Conservation (phyloP, 2,329 filamentous ascomycete genomes). For the Cercospora sojina region DNA sequence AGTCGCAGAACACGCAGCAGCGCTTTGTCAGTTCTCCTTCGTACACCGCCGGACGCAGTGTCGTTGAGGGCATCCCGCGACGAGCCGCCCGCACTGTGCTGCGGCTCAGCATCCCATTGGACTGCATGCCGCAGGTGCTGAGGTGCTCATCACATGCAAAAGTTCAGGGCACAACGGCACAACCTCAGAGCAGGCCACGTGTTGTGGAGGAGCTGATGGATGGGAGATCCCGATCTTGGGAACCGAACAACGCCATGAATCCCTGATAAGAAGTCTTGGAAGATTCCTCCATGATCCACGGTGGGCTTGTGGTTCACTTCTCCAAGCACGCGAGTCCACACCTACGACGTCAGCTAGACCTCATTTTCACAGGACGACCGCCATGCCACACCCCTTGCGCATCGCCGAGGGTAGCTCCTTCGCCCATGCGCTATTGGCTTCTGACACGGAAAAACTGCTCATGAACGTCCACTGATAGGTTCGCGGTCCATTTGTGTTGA, state of each 20-base stretch:
- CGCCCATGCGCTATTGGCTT: neutral
- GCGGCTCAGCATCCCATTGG: neutral
- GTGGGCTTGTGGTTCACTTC: neutral
- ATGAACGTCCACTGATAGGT: neutral
- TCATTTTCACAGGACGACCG: neutral
- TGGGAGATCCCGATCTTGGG: slow-evolving; percentile 1
- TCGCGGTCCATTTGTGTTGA: neutral
- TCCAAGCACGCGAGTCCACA: neutral
- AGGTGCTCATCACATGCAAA: slow-evolving; percentile 2
- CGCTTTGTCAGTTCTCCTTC: neutral
- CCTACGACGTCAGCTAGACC: neutral
- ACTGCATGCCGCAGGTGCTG: neutral
- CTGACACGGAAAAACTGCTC: neutral
- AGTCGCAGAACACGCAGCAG: neutral
- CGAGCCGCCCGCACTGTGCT: neutral
- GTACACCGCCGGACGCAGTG: neutral
- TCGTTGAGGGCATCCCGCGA: neutral
- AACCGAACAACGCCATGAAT: neutral
- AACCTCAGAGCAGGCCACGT: slow-evolving; percentile 5
- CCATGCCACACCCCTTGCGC: neutral
- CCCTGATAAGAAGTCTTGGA: slow-evolving; percentile 2
- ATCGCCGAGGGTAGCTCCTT: neutral
- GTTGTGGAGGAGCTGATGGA: slow-evolving; percentile 5
- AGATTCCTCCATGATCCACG: neutral
- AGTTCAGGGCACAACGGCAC: neutral